phyloP scores from a whole-genome alignment of 371 early-diverging fungal genomes.

The Mucor circinelloides region DNA sequence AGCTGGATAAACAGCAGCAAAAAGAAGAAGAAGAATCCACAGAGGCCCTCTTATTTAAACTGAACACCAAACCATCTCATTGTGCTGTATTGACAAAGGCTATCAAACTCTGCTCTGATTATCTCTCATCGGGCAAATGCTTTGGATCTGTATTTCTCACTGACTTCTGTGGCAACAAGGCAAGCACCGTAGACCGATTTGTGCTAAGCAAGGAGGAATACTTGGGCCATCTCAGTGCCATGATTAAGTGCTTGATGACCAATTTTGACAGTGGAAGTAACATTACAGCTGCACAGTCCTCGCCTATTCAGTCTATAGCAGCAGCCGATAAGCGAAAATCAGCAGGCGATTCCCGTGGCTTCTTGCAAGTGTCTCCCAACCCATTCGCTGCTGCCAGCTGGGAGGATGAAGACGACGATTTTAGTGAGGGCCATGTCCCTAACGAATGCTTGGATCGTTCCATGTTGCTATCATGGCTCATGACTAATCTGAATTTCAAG shows the following conservation, averaged over 20 bases:
- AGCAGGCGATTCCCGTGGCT: conserved; percentile 29
- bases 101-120: conserved; percentile 26
- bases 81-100: conserved; percentile 5
- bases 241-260: conserved; percentile 44
- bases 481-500: conserved; percentile 35
- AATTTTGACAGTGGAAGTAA: conserved; percentile 1
- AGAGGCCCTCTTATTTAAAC: background rate
- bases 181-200: conserved; percentile 21
- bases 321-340: conserved; percentile 21
- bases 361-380: conserved; percentile 31
- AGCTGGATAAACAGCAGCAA: background rate
- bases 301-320: background rate
- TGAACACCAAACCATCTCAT: background rate
- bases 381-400: conserved; percentile 12
- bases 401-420: conserved; percentile 23
- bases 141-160: conserved; percentile 33
- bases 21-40: background rate
- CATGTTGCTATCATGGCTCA: conserved; percentile 41
- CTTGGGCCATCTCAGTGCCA: conserved; percentile 41
- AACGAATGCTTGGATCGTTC: conserved; percentile 37
- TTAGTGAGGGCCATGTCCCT: conserved; percentile 19
- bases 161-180: conserved; percentile 28
- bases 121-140: conserved; percentile 28
- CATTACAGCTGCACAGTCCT: background rate
- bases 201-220: conserved; percentile 46